Evolutionary conservation across 1,284 basidiomycete genomes (phyloP).

Genomic region (Puccinia polysora): DNA sequence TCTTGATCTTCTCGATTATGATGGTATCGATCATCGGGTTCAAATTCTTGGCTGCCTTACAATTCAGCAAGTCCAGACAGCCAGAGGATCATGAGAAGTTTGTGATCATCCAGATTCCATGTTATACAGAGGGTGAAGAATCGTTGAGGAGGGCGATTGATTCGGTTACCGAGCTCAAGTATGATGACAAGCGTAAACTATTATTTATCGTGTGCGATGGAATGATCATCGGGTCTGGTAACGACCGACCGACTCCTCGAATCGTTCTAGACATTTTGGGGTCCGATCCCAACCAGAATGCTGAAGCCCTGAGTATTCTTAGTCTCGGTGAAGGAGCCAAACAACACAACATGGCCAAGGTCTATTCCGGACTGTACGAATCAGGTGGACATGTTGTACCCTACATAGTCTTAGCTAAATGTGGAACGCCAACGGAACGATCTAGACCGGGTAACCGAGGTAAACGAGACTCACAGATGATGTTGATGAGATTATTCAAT

Average conservation of each 20-base stretch:
- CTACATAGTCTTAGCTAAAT: constrained; percentile 92
- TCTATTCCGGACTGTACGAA: constrained; percentile 94
- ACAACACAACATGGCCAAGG: constrained; percentile 97
- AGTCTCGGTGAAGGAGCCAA: constrained; percentile 90
- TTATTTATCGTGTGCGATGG: constrained; percentile 94
- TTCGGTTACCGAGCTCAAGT: constrained; percentile 86
- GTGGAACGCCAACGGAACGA: constrained; percentile 90
- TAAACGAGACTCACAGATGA: constrained; percentile 93
- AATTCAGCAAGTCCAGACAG: constrained; percentile 73
- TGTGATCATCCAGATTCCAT: constrained; percentile 95
- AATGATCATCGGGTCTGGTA: constrained; percentile 94
- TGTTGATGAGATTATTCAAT: constrained; percentile 96
- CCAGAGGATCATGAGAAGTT: constrained; percentile 98
- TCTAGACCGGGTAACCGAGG: constrained; percentile 89
- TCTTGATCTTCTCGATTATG: constrained; percentile 79
- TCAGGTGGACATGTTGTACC: constrained; percentile 91
- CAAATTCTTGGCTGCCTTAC: constrained; percentile 94
- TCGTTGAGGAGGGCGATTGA: constrained; percentile 88
- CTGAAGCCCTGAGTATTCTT: constrained; percentile 88
- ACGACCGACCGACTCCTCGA: constrained; percentile 74
- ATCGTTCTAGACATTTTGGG: constrained; percentile 96
- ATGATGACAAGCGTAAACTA: constrained; percentile 96
- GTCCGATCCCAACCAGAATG: constrained; percentile 83
- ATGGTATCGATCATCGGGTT: constrained; percentile 96
- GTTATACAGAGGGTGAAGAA: constrained; percentile 90